Evolutionary conservation across 345 rosid species (phyloP), one percentile per base, ranked within the genome.

Genomic region (Linum tenue): DNA sequence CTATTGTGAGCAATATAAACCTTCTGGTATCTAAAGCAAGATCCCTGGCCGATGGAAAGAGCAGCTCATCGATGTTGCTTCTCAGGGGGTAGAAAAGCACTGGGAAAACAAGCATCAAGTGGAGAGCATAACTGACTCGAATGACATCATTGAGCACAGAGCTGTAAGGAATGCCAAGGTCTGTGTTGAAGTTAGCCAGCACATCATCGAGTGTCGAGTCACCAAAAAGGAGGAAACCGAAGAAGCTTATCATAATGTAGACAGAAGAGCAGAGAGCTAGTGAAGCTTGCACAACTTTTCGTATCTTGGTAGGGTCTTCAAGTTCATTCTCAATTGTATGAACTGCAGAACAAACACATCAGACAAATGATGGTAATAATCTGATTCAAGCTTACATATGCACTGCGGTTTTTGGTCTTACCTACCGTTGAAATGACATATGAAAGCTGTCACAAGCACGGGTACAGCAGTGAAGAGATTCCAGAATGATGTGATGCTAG

Each of bases 21-120:
- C 76, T 73, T 0, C 7, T 7, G 42, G 40, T 68, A 35, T 60
- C 65, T n/a, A 37, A 64, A 59, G 12, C 60, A 51, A 73, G 42
- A 48, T 65, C 69, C 22, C 57, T 64, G 6, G 69, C 68, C 7
- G 57, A 64, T 7, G 76, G 76, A 55, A 73, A 73, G 17, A 73
- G 65, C 53, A 73, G 69, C 14, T 69, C 72, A 59, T 68, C 76
- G 9, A 68, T 4, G 36, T 68, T 73, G 15, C 51, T 40, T 10
- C 72, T 62, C 66, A 73, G 37, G 1, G 69, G 69, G 55, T 39
- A 48, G 16, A 64, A 68, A 44, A 73, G 36, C 2, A 73, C 39
- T 3, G 66, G 76, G 53, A 73, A 73, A 22, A 73, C 72, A 16
- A 73, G 69, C 65, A 73, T 60, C 55, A 73, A 68, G 40, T 73